Base-by-base conservation (phyloP, 257 asterid species). In the Solanum megistacrolobum region DNA sequence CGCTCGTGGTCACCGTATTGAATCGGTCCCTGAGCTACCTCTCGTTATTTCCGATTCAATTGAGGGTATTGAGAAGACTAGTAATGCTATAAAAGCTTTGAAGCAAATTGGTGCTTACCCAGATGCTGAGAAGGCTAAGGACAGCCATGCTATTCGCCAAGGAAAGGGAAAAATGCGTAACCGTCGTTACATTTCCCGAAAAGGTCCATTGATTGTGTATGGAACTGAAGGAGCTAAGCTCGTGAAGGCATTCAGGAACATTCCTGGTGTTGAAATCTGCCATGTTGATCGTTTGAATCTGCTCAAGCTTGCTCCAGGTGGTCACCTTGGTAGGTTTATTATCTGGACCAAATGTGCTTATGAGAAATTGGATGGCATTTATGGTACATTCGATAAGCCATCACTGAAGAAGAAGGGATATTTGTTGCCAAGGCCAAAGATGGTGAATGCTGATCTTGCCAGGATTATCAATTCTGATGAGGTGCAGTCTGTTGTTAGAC, bases 111-210 rank as follows among this genome's bases (percentile, higher is more conserved):
- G 99, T n/a, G 98, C 97, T 0, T 89, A 78, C 25, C 88, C 94
- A 2, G 98, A 95, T 86, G 97, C 94, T 4, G 95, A 94, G 88
- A 95, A 94, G 92, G 98, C 98, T 0, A 95, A 96, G 91, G 92
- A 94, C 7, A 93, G 97, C 89, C 94, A 60, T 1, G 91, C 91
- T 0, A 92, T 96, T 79, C 94, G 98, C 1, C 91, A 97, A 0
- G 98, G 99, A 3, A 93, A 94, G 89, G 99, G 98, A 16, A 94
- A 94, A 88, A 94, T 93, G 98, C 91, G 98, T 4, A 95, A 96
- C 68, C 90, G 98, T 2, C 87, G 98, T 2, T 94, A 94, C 89
- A 87, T 96, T 84, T 92, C 98, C 3, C 89, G 96, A 76, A 95
- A 96, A 32, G 98, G 99, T 0, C 99, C 99, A 0, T 90, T 96